Base-by-base conservation (phyloP, 2,329 filamentous ascomycete genomes). In the Penicillium nordicum region DNA sequence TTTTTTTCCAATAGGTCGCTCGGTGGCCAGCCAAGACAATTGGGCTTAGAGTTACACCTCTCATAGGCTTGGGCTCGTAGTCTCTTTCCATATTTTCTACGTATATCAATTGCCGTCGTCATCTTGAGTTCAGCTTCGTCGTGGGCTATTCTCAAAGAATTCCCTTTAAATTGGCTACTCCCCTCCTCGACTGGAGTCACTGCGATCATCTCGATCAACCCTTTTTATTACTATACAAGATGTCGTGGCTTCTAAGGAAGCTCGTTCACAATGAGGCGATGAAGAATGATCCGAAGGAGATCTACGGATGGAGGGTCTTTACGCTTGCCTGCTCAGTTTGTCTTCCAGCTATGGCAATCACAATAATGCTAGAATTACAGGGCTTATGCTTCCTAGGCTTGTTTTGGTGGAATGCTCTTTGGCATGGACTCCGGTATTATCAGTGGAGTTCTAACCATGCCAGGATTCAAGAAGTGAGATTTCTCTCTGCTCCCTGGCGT, bases 261-360 rank as follows among this genome's bases (percentile, higher is more conserved):
- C 77, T 88, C 67, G 80, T 88, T 64, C 82, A 82, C 72, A 89
- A 89, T 77, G 85, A 90, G 70, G 84, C 88, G 43, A 89, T 90
- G 83, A 85, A 81, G 67, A 73, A 76, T 36, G 87, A 89, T 67
- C 87, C 87, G 18, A 78, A 80, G 21, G 82, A 88, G 69, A 85
- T 89, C 57, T 89, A 88, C 73, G 85, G 85, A 67, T 89, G 86
- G 86, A 81, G 86, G 54, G 84, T 87, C 29, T 84, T 87, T 61
- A 80, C 80, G 55, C 77, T 88, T 62, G 85, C 84, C 47, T 84
- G 79, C 67, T 85, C 84, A 60, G 80, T 78, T 51, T 58, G 76
- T 67, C 8, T 16, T 23, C 10, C 53, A 3, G 5, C 30, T 5
- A 34, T 36, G 8, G 8, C 21, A 36, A 21, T 27, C 5, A 11